Evolutionary conservation across 352 stramenopile genomes (phyloP).

Genomic region (Globisporangium irregulare): DNA sequence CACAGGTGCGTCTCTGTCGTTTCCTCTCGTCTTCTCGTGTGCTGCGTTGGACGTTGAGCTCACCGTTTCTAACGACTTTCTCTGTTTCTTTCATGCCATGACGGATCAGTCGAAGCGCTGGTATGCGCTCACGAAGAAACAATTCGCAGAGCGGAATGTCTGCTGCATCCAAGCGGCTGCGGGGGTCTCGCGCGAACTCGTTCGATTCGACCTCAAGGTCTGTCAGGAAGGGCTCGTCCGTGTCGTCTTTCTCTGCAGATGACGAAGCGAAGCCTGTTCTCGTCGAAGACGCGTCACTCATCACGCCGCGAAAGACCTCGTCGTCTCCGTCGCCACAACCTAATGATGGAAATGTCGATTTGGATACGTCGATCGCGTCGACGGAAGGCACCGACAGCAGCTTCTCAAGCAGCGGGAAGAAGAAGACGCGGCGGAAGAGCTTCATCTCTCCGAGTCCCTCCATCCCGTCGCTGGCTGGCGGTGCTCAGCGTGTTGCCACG

Average conservation of each 20-base stretch:
- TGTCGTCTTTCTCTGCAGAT: constrained; percentile 8
- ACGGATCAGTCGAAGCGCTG: neutral
- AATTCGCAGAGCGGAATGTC: neutral
- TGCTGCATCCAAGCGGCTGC: neutral
- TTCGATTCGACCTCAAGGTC: neutral
- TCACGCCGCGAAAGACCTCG: constrained; percentile 9
- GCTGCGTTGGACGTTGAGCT: neutral
- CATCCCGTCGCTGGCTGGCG: constrained; percentile 44
- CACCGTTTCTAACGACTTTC: neutral
- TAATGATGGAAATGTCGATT: neutral
- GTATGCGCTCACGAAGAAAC: neutral
- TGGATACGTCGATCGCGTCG: neutral
- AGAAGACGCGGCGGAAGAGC: constrained; percentile 43
- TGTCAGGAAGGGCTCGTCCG: neutral
- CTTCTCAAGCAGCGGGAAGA: constrained; percentile 23
- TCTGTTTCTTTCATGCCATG: neutral
- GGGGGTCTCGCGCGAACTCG: neutral
- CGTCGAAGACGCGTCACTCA: neutral
- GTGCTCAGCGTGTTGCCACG: constrained; percentile 57
- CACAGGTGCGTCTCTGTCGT: constrained; percentile 4
- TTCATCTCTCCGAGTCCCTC: constrained; percentile 49
- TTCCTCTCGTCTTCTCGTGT: neutral
- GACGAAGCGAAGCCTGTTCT: neutral
- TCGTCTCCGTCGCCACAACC: neutral
- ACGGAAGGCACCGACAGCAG: constrained; percentile 5